Conservation (phyloP, 208 protist species). For the Novymonas esmeraldas region DNA sequence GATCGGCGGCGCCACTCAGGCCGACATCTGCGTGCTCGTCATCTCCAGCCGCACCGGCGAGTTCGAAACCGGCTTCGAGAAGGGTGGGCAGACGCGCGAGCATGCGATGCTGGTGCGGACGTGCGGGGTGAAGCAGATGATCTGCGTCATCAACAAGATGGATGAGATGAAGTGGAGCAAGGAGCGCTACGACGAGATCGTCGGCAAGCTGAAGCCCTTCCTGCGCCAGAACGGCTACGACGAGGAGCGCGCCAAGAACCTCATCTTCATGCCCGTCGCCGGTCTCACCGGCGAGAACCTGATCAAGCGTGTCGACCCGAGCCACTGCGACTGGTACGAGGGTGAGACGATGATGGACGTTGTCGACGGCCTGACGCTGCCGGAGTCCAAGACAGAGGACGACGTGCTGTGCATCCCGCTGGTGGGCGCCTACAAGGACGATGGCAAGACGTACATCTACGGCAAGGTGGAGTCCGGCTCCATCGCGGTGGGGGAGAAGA, state of each 20-base stretch:
- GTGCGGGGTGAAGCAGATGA: constrained; percentile 96
- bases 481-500: constrained; percentile 87
- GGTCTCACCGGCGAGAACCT: constrained; percentile 96
- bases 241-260: constrained; percentile 82
- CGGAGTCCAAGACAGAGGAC: constrained; percentile 79
- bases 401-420: constrained; percentile 94
- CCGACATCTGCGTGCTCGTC: constrained; percentile 98
- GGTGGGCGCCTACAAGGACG: constrained; percentile 96
- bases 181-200: constrained; percentile 96
- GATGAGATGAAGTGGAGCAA: constrained; percentile 98
- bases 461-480: constrained; percentile 96
- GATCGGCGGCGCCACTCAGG: constrained; percentile 98
- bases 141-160: constrained; percentile 99
- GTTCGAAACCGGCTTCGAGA: constrained; percentile 99
- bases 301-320: constrained; percentile 67
- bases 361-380: constrained; percentile 88
- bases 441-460: constrained; percentile 92
- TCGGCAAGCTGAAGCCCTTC: constrained; percentile 95
- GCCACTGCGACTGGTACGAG: constrained; percentile 91
- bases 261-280: constrained; percentile 97
- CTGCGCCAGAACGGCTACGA: constrained; percentile 95
- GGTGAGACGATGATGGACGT: constrained; percentile 93
- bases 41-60: constrained; percentile 99
- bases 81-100: constrained; percentile 99
- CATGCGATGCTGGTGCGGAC: constrained; percentile 99